A percentile compares a stretch with the other conserved stretches of the same genome.
Conservation (phyloP, 495 filamentous ascomycete genomes). For the Podospora bellae-mahoneyi region DNA sequence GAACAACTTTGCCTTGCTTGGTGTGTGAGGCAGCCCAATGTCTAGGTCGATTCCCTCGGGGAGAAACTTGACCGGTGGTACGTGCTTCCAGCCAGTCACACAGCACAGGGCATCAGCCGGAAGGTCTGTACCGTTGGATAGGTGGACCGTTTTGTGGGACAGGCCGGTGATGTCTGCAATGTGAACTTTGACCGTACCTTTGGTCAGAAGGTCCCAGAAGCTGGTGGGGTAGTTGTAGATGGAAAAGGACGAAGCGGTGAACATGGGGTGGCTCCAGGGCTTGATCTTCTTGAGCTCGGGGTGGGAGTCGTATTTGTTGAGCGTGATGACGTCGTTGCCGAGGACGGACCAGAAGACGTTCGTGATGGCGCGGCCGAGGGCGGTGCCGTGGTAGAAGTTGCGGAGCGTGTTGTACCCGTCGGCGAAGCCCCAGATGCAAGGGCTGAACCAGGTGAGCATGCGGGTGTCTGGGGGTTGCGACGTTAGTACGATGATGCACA, state of each 20-base stretch:
- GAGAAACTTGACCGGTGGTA: constrained; percentile 60
- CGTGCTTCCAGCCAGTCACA: constrained; percentile 65
- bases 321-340: constrained; percentile 54
- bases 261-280: constrained; percentile 63
- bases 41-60: constrained; percentile 52
- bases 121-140: constrained; percentile 54
- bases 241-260: constrained; percentile 56
- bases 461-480: constrained; percentile 32
- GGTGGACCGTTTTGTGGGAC: constrained; percentile 46
- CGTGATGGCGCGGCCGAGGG: constrained; percentile 63
- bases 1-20: constrained; percentile 25
- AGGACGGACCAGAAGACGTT: constrained; percentile 66
- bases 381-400: constrained; percentile 62
- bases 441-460: constrained; percentile 44
- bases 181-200: constrained; percentile 58
- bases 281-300: constrained; percentile 61
- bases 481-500: not conserved
- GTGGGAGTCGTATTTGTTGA: constrained; percentile 59
- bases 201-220: constrained; percentile 59
- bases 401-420: constrained; percentile 42
- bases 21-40: constrained; percentile 43
- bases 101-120: constrained; percentile 63
- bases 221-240: constrained; percentile 69
- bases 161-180: constrained; percentile 59
- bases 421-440: constrained; percentile 43